Evolutionary conservation across 169 alveolate genomes (phyloP), one percentile per base, ranked within the genome.

Genomic region (Eimeria praecox): DNA sequence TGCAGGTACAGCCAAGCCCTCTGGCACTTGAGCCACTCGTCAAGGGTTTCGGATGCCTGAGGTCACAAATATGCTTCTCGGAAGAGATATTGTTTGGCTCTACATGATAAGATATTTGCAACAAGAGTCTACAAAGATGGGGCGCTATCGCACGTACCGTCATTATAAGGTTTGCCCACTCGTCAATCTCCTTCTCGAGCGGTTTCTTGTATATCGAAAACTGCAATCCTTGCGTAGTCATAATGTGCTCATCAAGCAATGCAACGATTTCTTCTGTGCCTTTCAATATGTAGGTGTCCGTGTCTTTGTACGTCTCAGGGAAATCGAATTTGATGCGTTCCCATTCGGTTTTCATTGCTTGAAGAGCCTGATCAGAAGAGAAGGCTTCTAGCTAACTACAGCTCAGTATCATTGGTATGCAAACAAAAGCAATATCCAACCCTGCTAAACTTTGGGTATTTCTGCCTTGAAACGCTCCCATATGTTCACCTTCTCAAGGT

Each of bases 141-240:
- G 52, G 35, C 20, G 49, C 6, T 54, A n/a, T 18, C 12, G 54
- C 54, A 35, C 91, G 0, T 46, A 83, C 91, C 91, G 91, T 87
- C 93, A 87, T 56, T 9, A 87, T 59, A 8, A 87, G 71, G 9
- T 30, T 87, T 38, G 96, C 97, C 99, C 99, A 98, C 87, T 98
- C 99, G 54, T 97, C 97, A 54, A 99, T 98, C 85, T 98, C 98
- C 82, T 98, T 98, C 69, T 98, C 99, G 94, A 98, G 98, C 1
- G 99, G 99, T 62, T 98, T 98, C 96, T 98, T 99, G 98, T 97
- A 98, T 10, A 99, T 98, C 64, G 99, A 98, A 92, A 99, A 98
- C 90, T 98, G 98, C 98, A 99, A 97, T 73, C 99, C 99, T 96
- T 99, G 98, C 24, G 99, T 98, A 49, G 98, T 98, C 78, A 98